Base-by-base conservation (phyloP, 345 rosid species). In the Eucalyptus polyanthemos region DNA sequence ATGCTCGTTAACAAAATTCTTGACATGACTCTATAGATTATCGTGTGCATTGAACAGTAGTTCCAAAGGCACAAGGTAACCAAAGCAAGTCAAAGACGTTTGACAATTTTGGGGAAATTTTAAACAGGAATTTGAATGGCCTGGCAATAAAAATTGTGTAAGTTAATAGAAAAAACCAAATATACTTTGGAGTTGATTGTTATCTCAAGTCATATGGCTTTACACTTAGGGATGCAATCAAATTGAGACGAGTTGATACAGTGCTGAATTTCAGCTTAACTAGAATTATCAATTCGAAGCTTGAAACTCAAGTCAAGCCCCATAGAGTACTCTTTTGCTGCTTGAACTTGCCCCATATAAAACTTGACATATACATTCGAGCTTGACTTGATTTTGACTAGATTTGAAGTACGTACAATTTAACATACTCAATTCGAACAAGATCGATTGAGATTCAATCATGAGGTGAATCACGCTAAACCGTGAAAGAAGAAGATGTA, bases 91-190 rank as follows among this genome's bases (percentile, higher is more conserved):
- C 69, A 29, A 62, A 62, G 34, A n/a, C 2, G 10, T n/a, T 65
- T 2, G n/a, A n/a, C 21, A 14, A 4, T 65, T 65, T 65, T 65
- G 0, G 10, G 0, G 10, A 6, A 1, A 72, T 5, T 34, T 34
- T 9, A 34, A 34, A 16, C 0, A 69, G 22, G 25, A 34, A 9
- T 34, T 34, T 9, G 2, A 69, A 72, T 19, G 44, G 5, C 1
- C 8, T 19, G 81, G 14, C 44, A 34, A 69, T 17, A 7, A 9
- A 69, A 34, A 1, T 5, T 69, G 9, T 69, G 11, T 16, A 31
- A 69, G 6, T 69, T 34, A 1, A 69, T 0, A 19, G 4, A 34
- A 1, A 67, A n/a, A 69, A 34, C 14, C 44, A 34, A 34, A 9
- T 69, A 17, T 34, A 9, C 24, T 31, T 69, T 34, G 80, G 22